Percentiles rank a stretch among this genome's conserved stretches.
phyloP scores from a whole-genome alignment of 1,284 basidiomycete species.

The Erythrobasidium hasegawianum region DNA sequence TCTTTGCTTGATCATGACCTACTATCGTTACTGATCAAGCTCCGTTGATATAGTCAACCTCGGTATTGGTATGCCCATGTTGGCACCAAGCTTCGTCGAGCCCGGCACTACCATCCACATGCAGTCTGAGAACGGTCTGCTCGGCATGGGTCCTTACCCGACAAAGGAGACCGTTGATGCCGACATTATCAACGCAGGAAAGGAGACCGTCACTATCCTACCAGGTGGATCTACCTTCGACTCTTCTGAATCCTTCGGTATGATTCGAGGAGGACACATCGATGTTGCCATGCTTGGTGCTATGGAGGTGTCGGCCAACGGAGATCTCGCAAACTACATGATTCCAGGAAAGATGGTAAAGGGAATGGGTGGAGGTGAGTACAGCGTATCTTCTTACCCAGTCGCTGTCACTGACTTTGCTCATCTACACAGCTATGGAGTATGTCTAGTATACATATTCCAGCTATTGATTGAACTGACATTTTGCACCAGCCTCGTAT shows the following conservation, averaged over 20 bases:
- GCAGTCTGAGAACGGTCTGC: conserved; percentile 91
- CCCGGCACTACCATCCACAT: conserved; percentile 80
- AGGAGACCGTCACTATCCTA: conserved; percentile 85
- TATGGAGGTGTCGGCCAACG: conserved; percentile 87
- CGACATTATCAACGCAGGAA: conserved; percentile 65
- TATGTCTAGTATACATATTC: too few relatives aligned
- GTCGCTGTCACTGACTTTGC: too few relatives aligned
- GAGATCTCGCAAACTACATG: conserved; percentile 98
- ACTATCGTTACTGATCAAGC: background rate
- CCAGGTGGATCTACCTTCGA: conserved; percentile 92
- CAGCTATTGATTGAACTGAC: too few relatives aligned
- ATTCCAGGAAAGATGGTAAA: conserved; percentile 48
- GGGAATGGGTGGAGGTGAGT: conserved; percentile 69
- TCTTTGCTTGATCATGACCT: background rate
- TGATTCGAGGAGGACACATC: conserved; percentile 92
- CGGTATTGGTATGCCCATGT: conserved; percentile 79
- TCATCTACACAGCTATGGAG: too few relatives aligned
- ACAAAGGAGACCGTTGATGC: conserved; percentile 75
- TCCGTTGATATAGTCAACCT: conserved; percentile 42
- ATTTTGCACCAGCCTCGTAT: conserved; percentile 64
- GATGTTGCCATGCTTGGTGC: conserved; percentile 87
- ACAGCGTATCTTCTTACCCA: background rate
- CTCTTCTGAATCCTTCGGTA: conserved; percentile 85
- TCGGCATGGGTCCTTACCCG: conserved; percentile 90
- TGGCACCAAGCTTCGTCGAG: conserved; percentile 77